Conservation (phyloP, 2,329 filamentous ascomycete species). For the Passalora sequoiae region DNA sequence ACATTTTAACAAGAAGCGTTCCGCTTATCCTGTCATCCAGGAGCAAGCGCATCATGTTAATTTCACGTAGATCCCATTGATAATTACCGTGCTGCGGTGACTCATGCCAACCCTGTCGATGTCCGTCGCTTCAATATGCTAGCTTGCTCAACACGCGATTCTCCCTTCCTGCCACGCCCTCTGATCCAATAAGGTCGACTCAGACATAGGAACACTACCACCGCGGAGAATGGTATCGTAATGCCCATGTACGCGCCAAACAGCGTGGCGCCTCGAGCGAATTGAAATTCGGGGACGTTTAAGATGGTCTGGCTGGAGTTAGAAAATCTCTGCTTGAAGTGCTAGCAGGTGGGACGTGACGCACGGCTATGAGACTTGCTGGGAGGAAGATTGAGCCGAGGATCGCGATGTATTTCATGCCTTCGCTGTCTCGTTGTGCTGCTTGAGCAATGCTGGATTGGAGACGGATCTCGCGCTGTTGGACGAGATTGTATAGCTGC, state of each 20-base stretch:
- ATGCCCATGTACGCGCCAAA: slow-evolving; percentile 20
- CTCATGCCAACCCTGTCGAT: not conserved
- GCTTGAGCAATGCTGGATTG: slow-evolving; percentile 19
- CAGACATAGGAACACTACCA: slow-evolving; percentile 16
- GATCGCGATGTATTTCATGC: slow-evolving; percentile 23
- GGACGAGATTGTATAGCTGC: slow-evolving; percentile 19
- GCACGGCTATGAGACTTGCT: slow-evolving; percentile 17
- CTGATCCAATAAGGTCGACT: slow-evolving; percentile 4
- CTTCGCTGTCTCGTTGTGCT: slow-evolving; percentile 20
- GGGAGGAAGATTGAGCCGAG: slow-evolving; percentile 23
- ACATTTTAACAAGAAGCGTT: too few species aligned
- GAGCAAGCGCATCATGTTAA: too few species aligned
- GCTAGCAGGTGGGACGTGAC: too few species aligned
- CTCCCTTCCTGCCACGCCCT: slow-evolving; percentile 1
- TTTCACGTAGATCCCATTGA: too few species aligned
- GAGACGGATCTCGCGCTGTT: slow-evolving; percentile 17
- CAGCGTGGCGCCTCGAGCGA: slow-evolving; percentile 12
- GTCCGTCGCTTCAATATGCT: not conserved
- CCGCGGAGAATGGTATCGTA: slow-evolving; percentile 16
- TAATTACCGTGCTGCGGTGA: too few species aligned
- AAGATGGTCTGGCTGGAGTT: slow-evolving; percentile 14
- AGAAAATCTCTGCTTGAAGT: slow-evolving; percentile 2
- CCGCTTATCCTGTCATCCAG: too few species aligned
- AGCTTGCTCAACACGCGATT: not conserved
- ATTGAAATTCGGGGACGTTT: slow-evolving; percentile 19